These are phyloP conservation scores for Microbotryum lychnidis-dioicae DNA, from an alignment of 1,284 basidiomycete genomes.

Conservation along the genomic window DNA sequence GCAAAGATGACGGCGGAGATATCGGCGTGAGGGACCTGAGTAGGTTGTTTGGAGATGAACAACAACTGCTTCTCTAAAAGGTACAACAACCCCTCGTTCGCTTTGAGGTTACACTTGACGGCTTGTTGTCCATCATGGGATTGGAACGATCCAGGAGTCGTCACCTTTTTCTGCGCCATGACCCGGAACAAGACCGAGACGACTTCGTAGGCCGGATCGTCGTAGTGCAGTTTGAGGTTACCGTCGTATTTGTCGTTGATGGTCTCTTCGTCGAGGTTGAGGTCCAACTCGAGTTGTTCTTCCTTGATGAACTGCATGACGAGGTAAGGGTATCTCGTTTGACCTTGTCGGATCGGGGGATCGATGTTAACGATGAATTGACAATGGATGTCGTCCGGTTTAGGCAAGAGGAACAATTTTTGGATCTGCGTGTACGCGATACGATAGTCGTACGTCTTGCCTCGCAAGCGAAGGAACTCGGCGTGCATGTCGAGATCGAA, in stretches of 20 bases:
- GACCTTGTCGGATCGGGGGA: constrained; percentile 93
- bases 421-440: constrained; percentile 86
- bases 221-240: constrained; percentile 80
- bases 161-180: constrained; percentile 83
- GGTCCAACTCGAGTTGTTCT: constrained; percentile 91
- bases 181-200: constrained; percentile 91
- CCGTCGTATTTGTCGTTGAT: constrained; percentile 54
- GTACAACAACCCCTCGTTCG: constrained; percentile 93
- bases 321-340: constrained; percentile 94
- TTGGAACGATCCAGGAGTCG: constrained; percentile 69
- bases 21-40: constrained; percentile 82
- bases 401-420: constrained; percentile 85
- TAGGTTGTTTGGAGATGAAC: constrained; percentile 95
- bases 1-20: constrained; percentile 90
- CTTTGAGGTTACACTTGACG: constrained; percentile 95
- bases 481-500: constrained; percentile 82
- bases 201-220: constrained; percentile 89
- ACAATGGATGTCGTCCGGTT: constrained; percentile 87
- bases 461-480: constrained; percentile 84
- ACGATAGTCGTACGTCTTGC: constrained; percentile 99
- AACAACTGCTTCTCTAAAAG: constrained; percentile 96
- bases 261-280: constrained; percentile 73
- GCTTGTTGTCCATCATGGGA: constrained; percentile 54
- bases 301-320: constrained; percentile 96
- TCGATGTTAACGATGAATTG: constrained; percentile 86